phyloP scores from a whole-genome alignment of 192 early-diverging fungal genomes.

The Backusella tuberculispora region DNA sequence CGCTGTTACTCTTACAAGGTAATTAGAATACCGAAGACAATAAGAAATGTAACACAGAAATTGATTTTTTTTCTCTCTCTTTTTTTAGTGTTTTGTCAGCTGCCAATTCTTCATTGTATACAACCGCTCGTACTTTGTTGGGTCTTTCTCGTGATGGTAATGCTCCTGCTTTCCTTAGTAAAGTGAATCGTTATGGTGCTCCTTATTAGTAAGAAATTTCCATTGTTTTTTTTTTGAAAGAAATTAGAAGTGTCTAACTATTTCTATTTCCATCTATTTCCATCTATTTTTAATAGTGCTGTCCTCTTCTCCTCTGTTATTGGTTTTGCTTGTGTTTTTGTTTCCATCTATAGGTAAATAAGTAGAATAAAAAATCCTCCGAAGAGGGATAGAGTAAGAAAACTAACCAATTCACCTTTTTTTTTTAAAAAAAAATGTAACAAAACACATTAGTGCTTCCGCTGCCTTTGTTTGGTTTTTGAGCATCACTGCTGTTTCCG shows the following conservation, averaged over 20 bases:
- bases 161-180: slow-evolving; percentile 64
- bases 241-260: too few relatives aligned
- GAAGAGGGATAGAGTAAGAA: neutral
- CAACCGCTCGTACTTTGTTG: slow-evolving; percentile 76
- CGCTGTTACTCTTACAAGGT: slow-evolving; percentile 57
- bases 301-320: slow-evolving; percentile 56
- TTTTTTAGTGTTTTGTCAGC: slow-evolving; percentile 59
- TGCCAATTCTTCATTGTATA: slow-evolving; percentile 83
- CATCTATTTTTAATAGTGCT: slow-evolving; percentile 24
- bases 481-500: slow-evolving; percentile 68
- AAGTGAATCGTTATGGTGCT: slow-evolving; percentile 58
- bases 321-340: slow-evolving; percentile 60
- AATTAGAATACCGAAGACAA: slow-evolving; percentile 29
- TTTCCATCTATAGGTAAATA: slow-evolving; percentile 42
- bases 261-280: neutral
- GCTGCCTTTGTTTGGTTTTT: slow-evolving; percentile 63
- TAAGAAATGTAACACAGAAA: too few relatives aligned
- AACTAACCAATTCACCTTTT: neutral
- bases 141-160: slow-evolving; percentile 72
- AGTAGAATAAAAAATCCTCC: neutral
- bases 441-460: slow-evolving; percentile 24
- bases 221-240: neutral
- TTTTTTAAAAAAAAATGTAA: neutral
- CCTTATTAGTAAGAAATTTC: slow-evolving; percentile 46
- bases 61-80: neutral